Conservation (phyloP, 225 moss, liverwort and hornwort genomes). For the Pseudisothecium myosuroides region DNA sequence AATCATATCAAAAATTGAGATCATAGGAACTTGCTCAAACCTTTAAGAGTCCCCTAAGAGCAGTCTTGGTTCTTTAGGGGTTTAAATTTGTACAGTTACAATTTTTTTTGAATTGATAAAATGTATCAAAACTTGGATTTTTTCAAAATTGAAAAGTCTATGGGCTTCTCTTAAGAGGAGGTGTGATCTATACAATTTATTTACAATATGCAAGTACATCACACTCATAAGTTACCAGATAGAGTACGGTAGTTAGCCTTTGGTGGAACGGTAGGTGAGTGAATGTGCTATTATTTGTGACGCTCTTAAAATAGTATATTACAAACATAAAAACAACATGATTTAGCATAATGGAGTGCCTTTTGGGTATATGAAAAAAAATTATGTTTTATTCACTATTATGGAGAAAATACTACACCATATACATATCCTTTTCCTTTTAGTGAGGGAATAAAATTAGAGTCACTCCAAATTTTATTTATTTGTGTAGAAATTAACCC, state of each 20-base stretch:
- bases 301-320: background rate
- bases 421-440: too few species aligned
- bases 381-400: too few species aligned
- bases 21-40: too few species aligned
- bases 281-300: background rate
- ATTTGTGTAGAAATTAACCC: too few species aligned
- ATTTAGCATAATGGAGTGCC: background rate
- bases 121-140: background rate
- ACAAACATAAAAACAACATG: background rate
- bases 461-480: too few species aligned
- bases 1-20: too few species aligned
- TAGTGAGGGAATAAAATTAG: too few species aligned
- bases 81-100: too few species aligned
- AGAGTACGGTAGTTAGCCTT: background rate
- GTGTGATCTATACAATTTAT: background rate
- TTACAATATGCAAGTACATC: background rate
- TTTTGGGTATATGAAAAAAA: too few species aligned
- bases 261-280: background rate
- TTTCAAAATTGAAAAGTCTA: background rate
- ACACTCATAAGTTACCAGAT: background rate
- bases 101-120: background rate
- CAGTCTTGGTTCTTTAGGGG: too few species aligned
- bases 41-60: accelerated
- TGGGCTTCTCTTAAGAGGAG: background rate
- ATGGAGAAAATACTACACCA: too few species aligned